These are phyloP conservation scores for Dioszegia crocea DNA, from an alignment of 768 basidiomycete species.

Conservation along the genomic window DNA sequence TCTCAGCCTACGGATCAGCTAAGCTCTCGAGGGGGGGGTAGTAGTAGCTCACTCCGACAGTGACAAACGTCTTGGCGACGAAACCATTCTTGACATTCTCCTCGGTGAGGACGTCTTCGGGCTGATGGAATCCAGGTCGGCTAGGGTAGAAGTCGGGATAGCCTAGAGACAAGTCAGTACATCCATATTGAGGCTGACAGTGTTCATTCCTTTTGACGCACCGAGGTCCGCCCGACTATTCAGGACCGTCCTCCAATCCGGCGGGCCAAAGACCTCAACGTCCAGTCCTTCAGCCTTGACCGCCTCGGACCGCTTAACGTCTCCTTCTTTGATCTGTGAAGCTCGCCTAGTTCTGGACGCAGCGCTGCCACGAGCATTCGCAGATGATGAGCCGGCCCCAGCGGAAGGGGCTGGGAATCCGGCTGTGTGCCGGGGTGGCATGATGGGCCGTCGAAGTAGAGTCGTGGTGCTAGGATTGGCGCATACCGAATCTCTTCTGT, in stretches of 20 bases:
- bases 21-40: no score
- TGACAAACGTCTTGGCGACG: slow-evolving; percentile 28
- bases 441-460: background rate
- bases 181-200: no score
- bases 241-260: slow-evolving; percentile 42
- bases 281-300: slow-evolving; percentile 7
- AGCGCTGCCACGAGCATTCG: background rate
- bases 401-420: background rate
- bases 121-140: slow-evolving; percentile 44
- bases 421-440: slow-evolving; percentile 2
- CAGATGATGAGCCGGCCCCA: background rate
- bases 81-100: slow-evolving; percentile 48
- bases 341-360: background rate
- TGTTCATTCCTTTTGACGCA: slow-evolving; percentile 19
- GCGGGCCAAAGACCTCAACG: slow-evolving; percentile 41
- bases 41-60: slow-evolving; percentile 22
- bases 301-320: background rate
- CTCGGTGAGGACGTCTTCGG: slow-evolving; percentile 46
- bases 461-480: background rate
- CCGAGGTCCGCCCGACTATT: slow-evolving; percentile 40
- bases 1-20: slow-evolving; percentile 28
- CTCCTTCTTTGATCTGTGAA: background rate
- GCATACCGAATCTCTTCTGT: background rate
- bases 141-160: slow-evolving; percentile 48
- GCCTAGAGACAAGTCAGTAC: slow-evolving; percentile 21